phyloP scores from a whole-genome alignment of 169 alveolate species.

The Cystoisospora suis region DNA sequence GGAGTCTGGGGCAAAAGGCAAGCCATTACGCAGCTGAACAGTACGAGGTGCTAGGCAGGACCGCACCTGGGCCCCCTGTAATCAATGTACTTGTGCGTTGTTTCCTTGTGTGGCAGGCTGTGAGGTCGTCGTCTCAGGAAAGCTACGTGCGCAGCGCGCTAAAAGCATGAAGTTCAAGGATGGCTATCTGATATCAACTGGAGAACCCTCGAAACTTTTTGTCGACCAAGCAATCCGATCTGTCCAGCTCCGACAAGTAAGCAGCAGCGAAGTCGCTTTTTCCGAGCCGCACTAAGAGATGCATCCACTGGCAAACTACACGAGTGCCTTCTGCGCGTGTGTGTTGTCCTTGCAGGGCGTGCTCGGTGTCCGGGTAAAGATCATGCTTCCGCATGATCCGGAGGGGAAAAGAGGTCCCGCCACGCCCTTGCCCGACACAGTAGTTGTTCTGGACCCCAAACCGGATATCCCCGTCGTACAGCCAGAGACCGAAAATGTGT shows the following conservation, averaged over 20 bases:
- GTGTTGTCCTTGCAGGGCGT: constrained; percentile 85
- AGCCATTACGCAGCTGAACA: not conserved
- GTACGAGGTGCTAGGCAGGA: too few relatives aligned
- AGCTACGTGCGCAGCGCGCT: constrained; percentile 99
- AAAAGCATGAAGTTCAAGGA: constrained; percentile 95
- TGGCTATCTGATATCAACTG: constrained; percentile 98
- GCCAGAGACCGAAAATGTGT: too few relatives aligned
- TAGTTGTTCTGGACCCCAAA: constrained; percentile 96
- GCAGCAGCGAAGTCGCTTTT: not conserved
- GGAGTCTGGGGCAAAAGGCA: constrained; percentile 97
- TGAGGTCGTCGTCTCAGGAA: constrained; percentile 99
- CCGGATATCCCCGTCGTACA: constrained; percentile 69
- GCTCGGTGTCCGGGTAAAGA: constrained; percentile 91
- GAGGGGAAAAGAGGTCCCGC: constrained; percentile 95
- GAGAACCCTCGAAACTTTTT: constrained; percentile 96
- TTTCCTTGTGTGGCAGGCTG: constrained; percentile 82
- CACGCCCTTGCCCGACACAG: constrained; percentile 95
- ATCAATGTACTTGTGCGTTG: not conserved
- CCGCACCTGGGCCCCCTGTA: too few relatives aligned
- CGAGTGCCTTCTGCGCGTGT: not conserved
- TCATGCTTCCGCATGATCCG: constrained; percentile 98
- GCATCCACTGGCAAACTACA: not conserved
- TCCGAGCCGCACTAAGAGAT: not conserved
- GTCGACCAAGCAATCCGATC: constrained; percentile 98
- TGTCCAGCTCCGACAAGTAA: constrained; percentile 94